A percentile compares a stretch with the other conserved stretches of the same genome.
Conservation (phyloP, 2,329 filamentous ascomycete genomes). For the Didymellaceae sp. region DNA sequence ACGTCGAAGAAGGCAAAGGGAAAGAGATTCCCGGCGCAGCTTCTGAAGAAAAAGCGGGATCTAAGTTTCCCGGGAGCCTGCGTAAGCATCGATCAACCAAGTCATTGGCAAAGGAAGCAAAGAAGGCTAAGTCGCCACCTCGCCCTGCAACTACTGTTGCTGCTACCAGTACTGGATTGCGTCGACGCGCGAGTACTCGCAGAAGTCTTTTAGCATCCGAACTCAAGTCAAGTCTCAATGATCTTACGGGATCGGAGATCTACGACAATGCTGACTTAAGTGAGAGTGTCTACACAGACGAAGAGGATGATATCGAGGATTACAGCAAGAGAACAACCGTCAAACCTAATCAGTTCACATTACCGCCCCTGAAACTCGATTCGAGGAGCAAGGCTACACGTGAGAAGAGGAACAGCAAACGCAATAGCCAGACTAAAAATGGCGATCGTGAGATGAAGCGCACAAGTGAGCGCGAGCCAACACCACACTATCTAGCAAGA, state of each 20-base stretch:
- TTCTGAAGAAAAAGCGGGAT: slow-evolving; percentile 14
- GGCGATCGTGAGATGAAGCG: slow-evolving; percentile 31
- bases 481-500: slow-evolving; percentile 28
- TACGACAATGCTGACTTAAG: slow-evolving; percentile 41
- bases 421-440: slow-evolving; percentile 15
- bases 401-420: slow-evolving; percentile 24
- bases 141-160: slow-evolving; percentile 25
- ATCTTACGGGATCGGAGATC: slow-evolving; percentile 32
- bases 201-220: slow-evolving; percentile 30
- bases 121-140: slow-evolving; percentile 22
- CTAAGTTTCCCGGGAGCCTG: slow-evolving; percentile 32
- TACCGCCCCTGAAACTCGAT: slow-evolving; percentile 32
- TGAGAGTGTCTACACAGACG: slow-evolving; percentile 40
- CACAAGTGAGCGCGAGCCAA: slow-evolving; percentile 37
- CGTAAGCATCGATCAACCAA: slow-evolving; percentile 28
- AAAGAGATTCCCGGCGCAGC: slow-evolving; percentile 22
- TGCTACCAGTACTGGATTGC: slow-evolving; percentile 8
- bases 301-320: slow-evolving; percentile 38
- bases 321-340: slow-evolving; percentile 31
- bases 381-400: slow-evolving; percentile 16
- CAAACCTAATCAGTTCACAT: slow-evolving; percentile 28
- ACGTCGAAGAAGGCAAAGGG: slow-evolving; percentile 22
- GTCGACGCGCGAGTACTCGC: slow-evolving; percentile 24
- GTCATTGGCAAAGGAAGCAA: slow-evolving; percentile 19
- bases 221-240: slow-evolving; percentile 35